Evolutionary conservation across 164 flowering plant genomes (phyloP).

Genomic region (Berberis vulgaris): DNA sequence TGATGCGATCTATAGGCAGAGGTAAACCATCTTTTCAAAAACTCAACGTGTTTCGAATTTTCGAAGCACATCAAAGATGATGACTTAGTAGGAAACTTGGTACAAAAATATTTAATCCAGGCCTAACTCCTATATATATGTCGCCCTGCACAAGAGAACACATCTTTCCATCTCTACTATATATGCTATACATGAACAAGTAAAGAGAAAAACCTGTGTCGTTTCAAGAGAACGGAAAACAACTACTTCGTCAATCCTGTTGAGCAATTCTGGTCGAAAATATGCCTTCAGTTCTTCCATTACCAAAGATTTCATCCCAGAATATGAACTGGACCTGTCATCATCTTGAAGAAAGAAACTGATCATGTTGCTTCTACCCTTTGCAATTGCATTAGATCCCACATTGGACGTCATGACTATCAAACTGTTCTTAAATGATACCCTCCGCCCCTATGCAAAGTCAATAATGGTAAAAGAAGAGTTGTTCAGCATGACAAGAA

Average conservation of each 20-base stretch:
- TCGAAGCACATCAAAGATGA: too few relatives aligned
- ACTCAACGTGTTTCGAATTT: too few relatives aligned
- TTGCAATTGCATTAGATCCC: constrained; percentile 70
- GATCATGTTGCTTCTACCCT: constrained; percentile 46
- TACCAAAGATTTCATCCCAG: constrained; percentile 61
- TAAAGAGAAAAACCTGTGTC: constrained; percentile 44
- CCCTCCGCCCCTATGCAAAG: constrained; percentile 60
- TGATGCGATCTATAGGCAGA: too few relatives aligned
- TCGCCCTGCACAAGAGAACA: too few relatives aligned
- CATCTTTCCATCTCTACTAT: too few relatives aligned
- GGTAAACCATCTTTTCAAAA: too few relatives aligned
- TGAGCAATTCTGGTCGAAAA: constrained; percentile 82
- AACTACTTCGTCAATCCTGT: constrained; percentile 78
- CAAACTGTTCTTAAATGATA: constrained; percentile 71
- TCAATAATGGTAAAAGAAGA: constrained; percentile 1
- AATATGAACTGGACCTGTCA: constrained; percentile 37
- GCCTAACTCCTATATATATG: too few relatives aligned
- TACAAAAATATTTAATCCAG: too few relatives aligned
- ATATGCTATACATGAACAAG: too few relatives aligned
- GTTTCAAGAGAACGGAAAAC: constrained; percentile 65
- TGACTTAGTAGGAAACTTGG: too few relatives aligned
- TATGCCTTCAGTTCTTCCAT: constrained; percentile 74
- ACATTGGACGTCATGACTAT: constrained; percentile 91
- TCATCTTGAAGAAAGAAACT: constrained; percentile 55
- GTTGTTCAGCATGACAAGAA: background rate